Evolutionary conservation across 139 green algal genomes (phyloP), one percentile per base, ranked within the genome.

Genomic region (Chlamydomonas sp.): DNA sequence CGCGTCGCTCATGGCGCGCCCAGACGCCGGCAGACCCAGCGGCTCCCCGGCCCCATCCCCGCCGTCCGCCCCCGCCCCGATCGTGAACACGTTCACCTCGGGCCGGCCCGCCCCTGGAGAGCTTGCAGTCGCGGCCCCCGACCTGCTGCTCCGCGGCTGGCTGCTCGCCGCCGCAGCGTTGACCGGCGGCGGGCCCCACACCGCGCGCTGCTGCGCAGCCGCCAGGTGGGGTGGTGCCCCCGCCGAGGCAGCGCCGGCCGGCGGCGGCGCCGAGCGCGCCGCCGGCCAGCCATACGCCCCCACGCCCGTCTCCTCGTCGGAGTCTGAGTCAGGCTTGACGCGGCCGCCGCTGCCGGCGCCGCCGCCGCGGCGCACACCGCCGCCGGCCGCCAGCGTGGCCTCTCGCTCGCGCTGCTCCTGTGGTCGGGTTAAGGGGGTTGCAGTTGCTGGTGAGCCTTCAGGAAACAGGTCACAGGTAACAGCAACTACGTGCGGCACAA

Each of bases 351-450:
- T 6, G 60, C 73, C n/a, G 83, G 61, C 60, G 62, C 78, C 62
- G 61, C 8, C 3, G n/a, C 62, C 16, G 16, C n/a, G n/a, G 16
- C 61, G 17, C 71, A 1, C 49, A 31, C 62, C 73, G 63, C n/a
- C 31, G 83, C 73, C 5, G 4, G 63, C 83, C 5, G 84, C 84
- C 58, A 58, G 4, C 15, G 63, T 3, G 15, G 57, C 64, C 31
- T 49, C 49, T 6, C 73, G 84, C 17, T 62, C n/a, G 84, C 77
- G 75, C 63, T n/a, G 84, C 85, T 71, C 93, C 93, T 63, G 14
- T n/a, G n/a, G n/a, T n/a, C n/a, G n/a, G n/a, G n/a, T n/a, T n/a
- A n/a, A n/a, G n/a, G n/a, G n/a, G n/a, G n/a, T n/a, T n/a, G n/a
- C n/a, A n/a, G n/a, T n/a, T n/a, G n/a, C n/a, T n/a, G n/a, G n/a